Evolutionary conservation across 108 stramenopile species (phyloP), one percentile per base, ranked within the genome.

Genomic region (Cylindrotheca closterium): DNA sequence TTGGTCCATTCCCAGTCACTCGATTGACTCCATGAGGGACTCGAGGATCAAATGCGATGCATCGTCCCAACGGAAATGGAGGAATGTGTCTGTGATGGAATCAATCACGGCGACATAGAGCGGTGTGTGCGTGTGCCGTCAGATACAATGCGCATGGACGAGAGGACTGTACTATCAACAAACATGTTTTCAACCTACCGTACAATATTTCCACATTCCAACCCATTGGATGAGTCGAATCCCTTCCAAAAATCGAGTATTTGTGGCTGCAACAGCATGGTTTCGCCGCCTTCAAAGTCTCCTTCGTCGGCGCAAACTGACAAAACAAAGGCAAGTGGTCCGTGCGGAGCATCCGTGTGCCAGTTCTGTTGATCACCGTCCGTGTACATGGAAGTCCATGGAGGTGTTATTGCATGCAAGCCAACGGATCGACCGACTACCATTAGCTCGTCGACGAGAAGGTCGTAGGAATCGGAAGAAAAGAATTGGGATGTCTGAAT

Each of bases 241-340:
- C 48, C 64, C 27, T 60, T 64, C 78, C 78, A 79, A 27, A 55
- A 65, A 3, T 79, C 73, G 23, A 74, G 37, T 25, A 79, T 60
- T 3, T 42, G 51, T 47, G 61, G 69, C 31, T 58, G 25, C 2
- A 79, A 18, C 49, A 79, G 49, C 48, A 79, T 65, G 7, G 78
- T 79, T 65, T 79, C 78, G 25, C 78, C 78, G 45, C 78, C 78
- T 28, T 51, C 18, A 49, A 79, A 79, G 2, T 70, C 64, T 8
- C 61, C 62, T 18, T 68, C 68, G 12, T 46, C 30, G 8, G 45
- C 21, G 18, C 27, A 30, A 15, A 79, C 23, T 0, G 56, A 65
- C 18, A 79, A 33, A 15, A 70, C 69, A 45, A 64, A 79, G 0
- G 78, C 78, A 51, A 74, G 21, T 33, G 69, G 73, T 3, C 78